Conservation (phyloP, 371 early-diverging fungal species). For the Mucor circinelloides region DNA sequence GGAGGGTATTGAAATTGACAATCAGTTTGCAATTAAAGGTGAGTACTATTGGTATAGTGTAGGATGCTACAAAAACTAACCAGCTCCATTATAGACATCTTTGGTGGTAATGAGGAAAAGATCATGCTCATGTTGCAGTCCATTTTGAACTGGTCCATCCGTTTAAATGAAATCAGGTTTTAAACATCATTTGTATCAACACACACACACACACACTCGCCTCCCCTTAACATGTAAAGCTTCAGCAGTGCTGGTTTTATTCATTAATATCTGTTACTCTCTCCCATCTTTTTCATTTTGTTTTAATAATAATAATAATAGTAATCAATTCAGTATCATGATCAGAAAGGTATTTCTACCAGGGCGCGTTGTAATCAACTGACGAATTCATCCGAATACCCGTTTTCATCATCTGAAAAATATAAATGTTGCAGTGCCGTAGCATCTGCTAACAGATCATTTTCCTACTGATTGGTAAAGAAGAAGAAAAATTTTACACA, state of each 20-base stretch:
- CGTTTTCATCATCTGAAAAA: conserved; percentile 54
- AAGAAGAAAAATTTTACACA: conserved; percentile 8
- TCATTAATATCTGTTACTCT: neutral
- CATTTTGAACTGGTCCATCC: conserved; percentile 33
- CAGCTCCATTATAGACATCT: conserved; percentile 41
- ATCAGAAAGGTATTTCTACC: conserved; percentile 46
- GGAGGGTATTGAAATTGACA: conserved; percentile 54
- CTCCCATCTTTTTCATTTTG: conserved; percentile 25
- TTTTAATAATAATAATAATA: neutral
- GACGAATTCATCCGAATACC: conserved; percentile 48
- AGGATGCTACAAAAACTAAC: neutral
- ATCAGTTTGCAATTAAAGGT: conserved; percentile 56
- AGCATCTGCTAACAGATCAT: conserved; percentile 46
- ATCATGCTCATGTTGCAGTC: conserved; percentile 55
- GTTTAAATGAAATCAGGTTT: neutral
- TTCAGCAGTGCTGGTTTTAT: neutral
- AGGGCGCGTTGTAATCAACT: conserved; percentile 45
- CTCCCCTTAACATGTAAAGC: neutral
- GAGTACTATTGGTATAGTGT: neutral
- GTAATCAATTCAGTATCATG: conserved; percentile 8
- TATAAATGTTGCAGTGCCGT: conserved; percentile 39
- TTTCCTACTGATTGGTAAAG: conserved; percentile 48
- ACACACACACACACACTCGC: neutral
- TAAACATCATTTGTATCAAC: neutral
- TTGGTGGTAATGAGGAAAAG: conserved; percentile 60